Evolutionary conservation across 2,329 filamentous ascomycete genomes (phyloP), one percentile per base, ranked within the genome.

Genomic region (Myriosclerotinia duriaeana): DNA sequence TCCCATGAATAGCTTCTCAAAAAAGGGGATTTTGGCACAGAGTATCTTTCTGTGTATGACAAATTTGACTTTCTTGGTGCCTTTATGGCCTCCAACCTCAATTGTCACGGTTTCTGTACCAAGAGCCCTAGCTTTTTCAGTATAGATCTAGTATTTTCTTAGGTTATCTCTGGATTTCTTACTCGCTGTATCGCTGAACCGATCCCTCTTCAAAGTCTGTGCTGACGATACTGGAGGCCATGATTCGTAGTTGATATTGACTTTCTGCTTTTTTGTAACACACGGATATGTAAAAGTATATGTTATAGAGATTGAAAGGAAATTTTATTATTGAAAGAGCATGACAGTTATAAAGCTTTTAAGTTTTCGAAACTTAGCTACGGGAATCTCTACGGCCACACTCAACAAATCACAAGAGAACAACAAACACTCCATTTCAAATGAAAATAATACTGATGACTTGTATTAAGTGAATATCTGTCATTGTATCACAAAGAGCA

Each of bases 71-170:
- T 38, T n/a, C 8, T 64, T 17, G 5, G 22, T 11, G 0, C 67
- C 67, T 7, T 22, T 22, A 14, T 56, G 52, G 0, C 64, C 55
- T 12, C 69, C 68, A 17, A 70, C 69, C n/a, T 66, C 55, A 17
- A 71, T n/a, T 6, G 66, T 48, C 6, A 71, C 66, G 53, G 68
- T 68, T 2, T 68, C 67, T 40, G 34, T 55, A 5, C 65, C 65
- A 12, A 50, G 46, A 50, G 2, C 4, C 2, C n/a, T 11, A 50
- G 0, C 22, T 22, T 22, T 50, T n/a, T 50, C 3, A 50, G 20
- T 50, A 48, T 8, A 40, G 12, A 40, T 22, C 5, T 22, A 20
- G 20, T 2, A 22, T 12, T 12, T 22, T 22, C 5, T 22, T 7
- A 14, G 8, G 22, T 22, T 9, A 11, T n/a, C 5, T n/a, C 20